Conservation (phyloP, 805 yeast genomes). For the Myxozyma geophila region DNA sequence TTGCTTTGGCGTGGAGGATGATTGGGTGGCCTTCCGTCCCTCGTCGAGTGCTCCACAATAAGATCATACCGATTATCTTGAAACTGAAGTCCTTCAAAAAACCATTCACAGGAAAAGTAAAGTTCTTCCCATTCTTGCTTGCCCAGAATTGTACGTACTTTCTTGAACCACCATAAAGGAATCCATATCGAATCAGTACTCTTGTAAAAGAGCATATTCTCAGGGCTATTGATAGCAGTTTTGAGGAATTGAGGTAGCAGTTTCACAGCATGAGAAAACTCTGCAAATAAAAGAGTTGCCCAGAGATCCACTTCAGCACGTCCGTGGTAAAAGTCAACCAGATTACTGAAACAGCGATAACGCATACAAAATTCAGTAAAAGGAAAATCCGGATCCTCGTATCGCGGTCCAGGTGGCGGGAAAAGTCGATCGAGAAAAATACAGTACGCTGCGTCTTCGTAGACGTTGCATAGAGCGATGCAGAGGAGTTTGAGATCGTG, state of each 20-base stretch:
- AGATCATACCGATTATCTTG: not conserved
- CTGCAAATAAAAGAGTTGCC: not conserved
- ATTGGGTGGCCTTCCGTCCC: not conserved
- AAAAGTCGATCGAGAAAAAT: not conserved
- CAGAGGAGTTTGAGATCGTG: slow-evolving; percentile 15
- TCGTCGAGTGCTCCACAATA: not conserved
- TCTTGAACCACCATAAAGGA: slow-evolving; percentile 7
- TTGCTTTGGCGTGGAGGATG: too few species aligned
- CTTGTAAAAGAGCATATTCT: not conserved
- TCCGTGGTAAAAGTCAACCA: slow-evolving; percentile 11
- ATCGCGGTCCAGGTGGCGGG: not conserved
- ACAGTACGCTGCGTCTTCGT: slow-evolving; percentile 2
- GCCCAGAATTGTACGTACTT: not conserved
- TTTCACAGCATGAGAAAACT: not conserved
- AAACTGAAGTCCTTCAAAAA: not conserved
- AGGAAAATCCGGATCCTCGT: not conserved
- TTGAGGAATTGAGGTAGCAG: not conserved
- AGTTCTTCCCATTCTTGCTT: not conserved
- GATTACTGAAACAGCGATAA: slow-evolving; percentile 13
- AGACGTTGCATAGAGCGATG: slow-evolving; percentile 6
- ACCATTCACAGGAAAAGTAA: not conserved
- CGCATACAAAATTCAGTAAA: slow-evolving; percentile 8
- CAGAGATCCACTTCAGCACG: slow-evolving; percentile 9
- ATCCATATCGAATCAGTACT: not conserved
- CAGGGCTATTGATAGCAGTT: not conserved